Percentiles rank a stretch among this genome's conserved stretches.
Evolutionary conservation across 305 asterid species (phyloP).

Genomic region (Fraxinus angustifolia): DNA sequence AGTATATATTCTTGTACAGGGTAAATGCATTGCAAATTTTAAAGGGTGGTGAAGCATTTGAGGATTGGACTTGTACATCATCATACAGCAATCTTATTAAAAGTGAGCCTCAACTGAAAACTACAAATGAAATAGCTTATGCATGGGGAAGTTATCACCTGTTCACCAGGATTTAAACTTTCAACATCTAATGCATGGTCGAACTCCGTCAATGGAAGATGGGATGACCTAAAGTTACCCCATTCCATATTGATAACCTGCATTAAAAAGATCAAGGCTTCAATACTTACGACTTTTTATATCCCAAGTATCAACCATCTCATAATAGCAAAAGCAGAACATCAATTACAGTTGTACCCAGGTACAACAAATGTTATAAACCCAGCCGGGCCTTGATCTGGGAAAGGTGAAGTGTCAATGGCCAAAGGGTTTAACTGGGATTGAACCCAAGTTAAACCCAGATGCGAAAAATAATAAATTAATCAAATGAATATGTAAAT

Average conservation of each 20-base stretch:
- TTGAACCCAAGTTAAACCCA: background rate
- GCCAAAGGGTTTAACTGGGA: background rate
- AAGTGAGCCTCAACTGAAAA: background rate
- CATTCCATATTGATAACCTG: constrained; percentile 95
- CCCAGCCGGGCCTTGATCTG: background rate
- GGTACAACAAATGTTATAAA: background rate
- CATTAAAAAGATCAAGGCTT: constrained; percentile 8
- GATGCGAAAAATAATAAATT: background rate
- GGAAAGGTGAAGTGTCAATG: background rate
- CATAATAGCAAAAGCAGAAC: background rate
- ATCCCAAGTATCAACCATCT: background rate
- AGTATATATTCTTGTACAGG: background rate
- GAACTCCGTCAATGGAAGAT: constrained; percentile 75
- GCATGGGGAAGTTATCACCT: constrained; percentile 32
- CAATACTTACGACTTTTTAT: background rate
- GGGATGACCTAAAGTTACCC: constrained; percentile 89
- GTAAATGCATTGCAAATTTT: background rate
- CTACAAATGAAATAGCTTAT: background rate
- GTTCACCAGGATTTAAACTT: constrained; percentile 84
- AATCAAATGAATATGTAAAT: background rate
- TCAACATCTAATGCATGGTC: constrained; percentile 62
- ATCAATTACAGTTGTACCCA: background rate
- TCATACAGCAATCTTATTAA: background rate
- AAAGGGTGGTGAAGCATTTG: background rate
- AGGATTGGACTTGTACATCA: background rate